A percentile compares a stretch with the other conserved stretches of the same genome.
These are phyloP conservation scores for Jatropha podagrica DNA, from an alignment of 441 rosid species.

Conservation along the genomic window DNA sequence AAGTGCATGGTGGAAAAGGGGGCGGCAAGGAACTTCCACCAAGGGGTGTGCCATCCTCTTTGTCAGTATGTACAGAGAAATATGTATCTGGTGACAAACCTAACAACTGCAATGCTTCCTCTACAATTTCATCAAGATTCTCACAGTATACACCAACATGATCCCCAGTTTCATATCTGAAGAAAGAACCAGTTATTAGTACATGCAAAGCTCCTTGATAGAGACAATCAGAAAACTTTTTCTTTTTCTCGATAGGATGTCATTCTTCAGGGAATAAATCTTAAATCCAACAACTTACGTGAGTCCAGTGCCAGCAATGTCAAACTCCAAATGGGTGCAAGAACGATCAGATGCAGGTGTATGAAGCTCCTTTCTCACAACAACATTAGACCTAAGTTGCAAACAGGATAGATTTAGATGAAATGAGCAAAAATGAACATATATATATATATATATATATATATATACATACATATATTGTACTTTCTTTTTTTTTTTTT, in stretches of 20 bases:
- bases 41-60: conserved; percentile 88
- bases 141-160: conserved; percentile 94
- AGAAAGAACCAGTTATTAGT: conserved; percentile 10
- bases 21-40: conserved; percentile 77
- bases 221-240: not conserved
- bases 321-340: conserved; percentile 97
- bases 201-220: not conserved
- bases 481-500: not conserved
- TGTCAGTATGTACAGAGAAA: conserved; percentile 81
- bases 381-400: conserved; percentile 72
- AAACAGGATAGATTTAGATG: conserved; percentile 24
- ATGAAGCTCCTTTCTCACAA: conserved; percentile 87
- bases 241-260: not conserved
- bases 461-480: not conserved
- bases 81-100: conserved; percentile 83
- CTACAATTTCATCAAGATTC: conserved; percentile 76
- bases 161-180: conserved; percentile 98
- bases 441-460: not conserved
- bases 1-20: conserved; percentile 76
- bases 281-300: conserved; percentile 50
- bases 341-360: conserved; percentile 91
- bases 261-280: not conserved
- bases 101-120: conserved; percentile 72
- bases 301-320: conserved; percentile 81
- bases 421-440: not conserved